Conservation (phyloP, 345 rosid species). For the Tarenaya hassleriana region DNA sequence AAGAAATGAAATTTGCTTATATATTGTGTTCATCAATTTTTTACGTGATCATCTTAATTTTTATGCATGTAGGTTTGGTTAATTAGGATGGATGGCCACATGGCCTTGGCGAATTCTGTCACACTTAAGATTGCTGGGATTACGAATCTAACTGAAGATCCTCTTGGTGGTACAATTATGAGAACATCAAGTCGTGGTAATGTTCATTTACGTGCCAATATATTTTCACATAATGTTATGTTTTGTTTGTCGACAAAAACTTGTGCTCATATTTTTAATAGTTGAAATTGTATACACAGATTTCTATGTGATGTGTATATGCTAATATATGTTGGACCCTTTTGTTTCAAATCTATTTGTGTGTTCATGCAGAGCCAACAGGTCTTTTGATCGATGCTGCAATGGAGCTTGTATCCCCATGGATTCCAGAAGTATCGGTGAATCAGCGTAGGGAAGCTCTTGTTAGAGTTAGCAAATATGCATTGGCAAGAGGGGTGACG, state of each 20-base stretch:
- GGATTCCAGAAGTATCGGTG: conserved; percentile 55
- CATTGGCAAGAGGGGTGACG: conserved; percentile 77
- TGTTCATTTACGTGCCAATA: neutral
- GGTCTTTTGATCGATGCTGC: conserved; percentile 88
- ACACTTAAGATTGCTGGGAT: conserved; percentile 67
- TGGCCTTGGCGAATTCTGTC: conserved; percentile 83
- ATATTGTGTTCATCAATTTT: neutral
- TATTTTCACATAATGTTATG: neutral
- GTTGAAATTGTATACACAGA: conserved; percentile 8
- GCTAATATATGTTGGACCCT: conserved; percentile 11
- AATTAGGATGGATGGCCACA: conserved; percentile 86
- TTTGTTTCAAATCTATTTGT: too few relatives aligned
- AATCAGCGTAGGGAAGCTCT: conserved; percentile 83
- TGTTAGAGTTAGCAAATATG: conserved; percentile 63
- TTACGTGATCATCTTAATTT: neutral
- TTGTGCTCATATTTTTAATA: neutral
- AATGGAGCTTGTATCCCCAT: conserved; percentile 52
- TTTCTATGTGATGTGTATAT: conserved; percentile 11
- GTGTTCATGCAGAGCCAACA: conserved; percentile 55
- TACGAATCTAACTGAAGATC: conserved; percentile 48
- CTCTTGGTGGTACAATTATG: conserved; percentile 61
- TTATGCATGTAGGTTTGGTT: conserved; percentile 59
- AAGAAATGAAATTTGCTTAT: conserved; percentile 15
- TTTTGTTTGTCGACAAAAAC: neutral
- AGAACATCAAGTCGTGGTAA: conserved; percentile 62